Evolutionary conservation across 2,329 filamentous ascomycete species (phyloP).

Genomic region (Fusarium miscanthi): DNA sequence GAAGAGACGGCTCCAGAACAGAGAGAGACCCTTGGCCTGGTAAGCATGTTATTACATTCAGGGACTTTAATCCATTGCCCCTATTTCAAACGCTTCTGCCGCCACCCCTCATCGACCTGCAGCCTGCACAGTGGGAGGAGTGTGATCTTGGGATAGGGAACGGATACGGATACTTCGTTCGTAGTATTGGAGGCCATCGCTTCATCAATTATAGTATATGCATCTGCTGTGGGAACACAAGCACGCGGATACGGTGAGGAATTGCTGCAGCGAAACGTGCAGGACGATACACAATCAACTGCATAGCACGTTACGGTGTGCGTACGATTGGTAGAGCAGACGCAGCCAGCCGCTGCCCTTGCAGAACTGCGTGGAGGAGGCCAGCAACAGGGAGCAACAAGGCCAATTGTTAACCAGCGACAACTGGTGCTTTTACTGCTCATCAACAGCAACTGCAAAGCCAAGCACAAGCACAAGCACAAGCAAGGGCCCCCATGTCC

Average conservation of each 20-base stretch:
- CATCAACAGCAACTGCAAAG: conserved; percentile 1
- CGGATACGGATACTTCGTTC: conserved; percentile 2
- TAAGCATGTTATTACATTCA: conserved; percentile 30
- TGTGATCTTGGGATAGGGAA: not conserved
- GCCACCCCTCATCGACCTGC: conserved; percentile 19
- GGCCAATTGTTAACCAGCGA: conserved; percentile 20
- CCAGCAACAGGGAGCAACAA: conserved; percentile 18
- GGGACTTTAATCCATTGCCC: conserved; percentile 31
- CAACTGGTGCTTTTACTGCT: conserved; percentile 10
- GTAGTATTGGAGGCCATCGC: conserved; percentile 17
- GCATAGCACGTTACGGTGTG: conserved; percentile 32
- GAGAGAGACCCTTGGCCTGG: conserved; percentile 25
- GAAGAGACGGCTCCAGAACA: conserved; percentile 5
- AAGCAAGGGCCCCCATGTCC: conserved; percentile 21
- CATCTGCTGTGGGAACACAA: conserved; percentile 25
- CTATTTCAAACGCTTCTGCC: conserved; percentile 36
- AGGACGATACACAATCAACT: conserved; percentile 32
- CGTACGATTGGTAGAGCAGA: conserved; percentile 41
- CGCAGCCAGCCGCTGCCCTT: conserved; percentile 45
- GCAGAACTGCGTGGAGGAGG: conserved; percentile 34
- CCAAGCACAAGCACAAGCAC: conserved; percentile 8
- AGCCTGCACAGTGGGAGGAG: not conserved
- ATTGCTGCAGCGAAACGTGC: conserved; percentile 23
- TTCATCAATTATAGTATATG: conserved; percentile 3
- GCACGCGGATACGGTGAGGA: conserved; percentile 32